These are phyloP conservation scores for Candida peoriensis DNA, from an alignment of 805 yeast genomes.

Conservation along the genomic window DNA sequence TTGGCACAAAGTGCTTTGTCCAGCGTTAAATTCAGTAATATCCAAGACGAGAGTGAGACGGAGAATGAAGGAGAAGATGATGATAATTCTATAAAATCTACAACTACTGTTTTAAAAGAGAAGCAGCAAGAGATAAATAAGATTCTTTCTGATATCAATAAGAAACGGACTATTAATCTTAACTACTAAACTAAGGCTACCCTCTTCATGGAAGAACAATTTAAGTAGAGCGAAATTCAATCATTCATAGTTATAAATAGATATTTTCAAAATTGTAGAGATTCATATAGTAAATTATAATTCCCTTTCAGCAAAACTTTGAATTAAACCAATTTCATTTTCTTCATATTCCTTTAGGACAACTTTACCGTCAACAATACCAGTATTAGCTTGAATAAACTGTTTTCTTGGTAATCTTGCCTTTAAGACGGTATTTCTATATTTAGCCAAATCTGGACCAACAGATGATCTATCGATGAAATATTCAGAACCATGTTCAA, in stretches of 20 bases:
- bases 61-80: too few species aligned
- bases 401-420: constrained; percentile 83
- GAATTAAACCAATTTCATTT: constrained; percentile 69
- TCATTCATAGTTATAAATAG: too few species aligned
- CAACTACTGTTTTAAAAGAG: constrained; percentile 1
- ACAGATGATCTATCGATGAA: constrained; percentile 68
- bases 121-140: constrained; percentile 5
- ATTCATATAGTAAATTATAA: constrained; percentile 3
- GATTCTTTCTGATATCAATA: constrained; percentile 3
- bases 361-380: constrained; percentile 35
- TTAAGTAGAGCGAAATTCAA: too few species aligned
- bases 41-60: too few species aligned
- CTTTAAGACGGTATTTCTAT: constrained; percentile 60
- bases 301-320: constrained; percentile 65
- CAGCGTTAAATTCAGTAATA: too few species aligned
- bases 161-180: constrained; percentile 5
- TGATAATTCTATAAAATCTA: neutral
- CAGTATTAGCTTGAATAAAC: constrained; percentile 77
- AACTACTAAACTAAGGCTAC: too few species aligned
- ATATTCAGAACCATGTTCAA: constrained; percentile 54
- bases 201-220: too few species aligned
- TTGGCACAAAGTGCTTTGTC: too few species aligned
- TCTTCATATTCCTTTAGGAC: constrained; percentile 71
- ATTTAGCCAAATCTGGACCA: constrained; percentile 54
- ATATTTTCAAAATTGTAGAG: too few species aligned